Percentiles rank a stretch among this genome's conserved stretches.
phyloP scores from a whole-genome alignment of 768 basidiomycete species.

The Suillus occidentalis region DNA sequence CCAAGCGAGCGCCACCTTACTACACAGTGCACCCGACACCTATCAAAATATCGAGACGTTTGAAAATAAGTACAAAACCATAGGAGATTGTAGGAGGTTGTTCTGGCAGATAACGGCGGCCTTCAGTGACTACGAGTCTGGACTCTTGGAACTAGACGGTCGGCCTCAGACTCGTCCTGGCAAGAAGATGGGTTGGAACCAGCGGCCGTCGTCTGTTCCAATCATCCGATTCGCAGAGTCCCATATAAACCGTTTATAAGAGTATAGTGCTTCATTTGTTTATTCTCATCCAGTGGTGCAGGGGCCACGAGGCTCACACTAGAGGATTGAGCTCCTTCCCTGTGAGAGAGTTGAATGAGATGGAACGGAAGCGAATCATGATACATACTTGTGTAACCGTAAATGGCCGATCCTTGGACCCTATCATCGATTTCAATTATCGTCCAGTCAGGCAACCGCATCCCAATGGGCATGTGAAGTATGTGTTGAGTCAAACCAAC shows the following conservation, averaged over 20 bases:
- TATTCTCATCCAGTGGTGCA: too few species aligned
- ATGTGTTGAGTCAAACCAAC: too few species aligned
- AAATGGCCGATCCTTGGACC: too few species aligned
- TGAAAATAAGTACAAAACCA: not conserved
- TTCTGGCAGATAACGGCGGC: not conserved
- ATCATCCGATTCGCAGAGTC: not conserved
- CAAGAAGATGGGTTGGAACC: not conserved
- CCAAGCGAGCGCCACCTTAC: not conserved
- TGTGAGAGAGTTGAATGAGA: too few species aligned
- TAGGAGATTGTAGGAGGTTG: not conserved
- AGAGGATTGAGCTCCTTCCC: too few species aligned
- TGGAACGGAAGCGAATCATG: too few species aligned
- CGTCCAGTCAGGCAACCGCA: too few species aligned
- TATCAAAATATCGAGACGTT: not conserved
- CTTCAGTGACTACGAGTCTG: not conserved
- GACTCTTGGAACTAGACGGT: not conserved
- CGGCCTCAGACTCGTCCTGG: not conserved
- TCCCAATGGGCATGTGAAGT: too few species aligned
- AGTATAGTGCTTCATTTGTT: too few species aligned
- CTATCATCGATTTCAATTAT: too few species aligned
- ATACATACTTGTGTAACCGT: too few species aligned
- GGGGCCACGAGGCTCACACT: too few species aligned
- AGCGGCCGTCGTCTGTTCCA: not conserved
- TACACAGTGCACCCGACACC: not conserved
- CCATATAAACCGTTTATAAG: not conserved